Evolutionary conservation across 345 rosid genomes (phyloP).

Genomic region (Eucalyptus albens): DNA sequence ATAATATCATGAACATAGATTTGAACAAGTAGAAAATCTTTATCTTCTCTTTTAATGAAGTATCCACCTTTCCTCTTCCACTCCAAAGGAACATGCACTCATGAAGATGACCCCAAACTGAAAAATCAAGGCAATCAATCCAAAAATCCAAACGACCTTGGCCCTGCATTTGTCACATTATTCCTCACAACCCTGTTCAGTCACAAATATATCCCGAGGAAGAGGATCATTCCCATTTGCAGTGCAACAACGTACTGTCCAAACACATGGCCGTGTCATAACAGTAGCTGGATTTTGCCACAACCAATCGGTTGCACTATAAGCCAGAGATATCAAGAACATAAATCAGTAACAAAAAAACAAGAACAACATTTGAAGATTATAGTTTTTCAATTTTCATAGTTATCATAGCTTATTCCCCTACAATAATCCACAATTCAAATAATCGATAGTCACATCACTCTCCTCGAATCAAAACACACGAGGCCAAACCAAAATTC

Average conservation of each 20-base stretch:
- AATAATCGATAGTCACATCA: too few relatives aligned
- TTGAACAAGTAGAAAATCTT: too few relatives aligned
- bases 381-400: not conserved
- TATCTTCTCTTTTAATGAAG: too few relatives aligned
- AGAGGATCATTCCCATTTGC: not conserved
- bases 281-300: not conserved
- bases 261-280: not conserved
- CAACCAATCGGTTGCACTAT: not conserved
- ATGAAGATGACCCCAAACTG: not conserved
- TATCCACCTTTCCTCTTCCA: not conserved
- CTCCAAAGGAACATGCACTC: not conserved
- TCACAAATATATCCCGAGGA: not conserved
- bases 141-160: not conserved
- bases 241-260: not conserved
- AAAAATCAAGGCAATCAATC: not conserved
- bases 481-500: too few relatives aligned
- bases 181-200: not conserved
- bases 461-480: too few relatives aligned
- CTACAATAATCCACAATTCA: not conserved
- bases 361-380: not conserved
- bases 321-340: not conserved
- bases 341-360: not conserved
- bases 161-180: not conserved
- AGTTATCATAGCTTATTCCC: not conserved
- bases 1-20: too few relatives aligned